Conservation (phyloP, 768 basidiomycete genomes). For the Termitomyces titanicus region DNA sequence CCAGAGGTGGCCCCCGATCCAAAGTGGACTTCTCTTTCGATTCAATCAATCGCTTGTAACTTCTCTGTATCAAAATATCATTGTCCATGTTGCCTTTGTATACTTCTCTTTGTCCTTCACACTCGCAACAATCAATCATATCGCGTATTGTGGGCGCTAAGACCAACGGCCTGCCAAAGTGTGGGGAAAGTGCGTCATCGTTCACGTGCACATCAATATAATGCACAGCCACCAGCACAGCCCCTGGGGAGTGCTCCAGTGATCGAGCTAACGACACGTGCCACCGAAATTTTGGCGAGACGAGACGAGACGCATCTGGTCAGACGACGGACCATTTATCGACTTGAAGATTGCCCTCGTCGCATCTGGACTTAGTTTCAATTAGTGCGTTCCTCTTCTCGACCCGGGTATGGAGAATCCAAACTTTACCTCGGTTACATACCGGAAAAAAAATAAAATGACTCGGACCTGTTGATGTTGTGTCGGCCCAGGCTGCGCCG, state of each 20-base stretch:
- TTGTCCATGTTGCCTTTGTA: neutral
- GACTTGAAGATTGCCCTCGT: neutral
- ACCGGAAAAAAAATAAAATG: too few relatives aligned
- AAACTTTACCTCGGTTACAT: too few relatives aligned
- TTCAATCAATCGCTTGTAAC: neutral
- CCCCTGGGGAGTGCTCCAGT: too few relatives aligned
- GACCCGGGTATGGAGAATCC: neutral
- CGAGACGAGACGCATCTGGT: too few relatives aligned
- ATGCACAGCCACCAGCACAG: neutral
- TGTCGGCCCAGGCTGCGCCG: too few relatives aligned
- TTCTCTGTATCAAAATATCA: neutral
- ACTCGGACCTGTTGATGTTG: too few relatives aligned
- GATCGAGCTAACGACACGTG: too few relatives aligned
- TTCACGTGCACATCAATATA: slow-evolving; percentile 6
- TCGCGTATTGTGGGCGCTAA: neutral
- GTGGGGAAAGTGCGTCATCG: slow-evolving; percentile 11
- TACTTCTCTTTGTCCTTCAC: neutral
- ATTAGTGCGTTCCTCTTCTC: neutral
- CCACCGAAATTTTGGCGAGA: too few relatives aligned
- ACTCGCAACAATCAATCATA: neutral
- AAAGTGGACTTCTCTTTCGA: neutral
- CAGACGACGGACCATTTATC: too few relatives aligned
- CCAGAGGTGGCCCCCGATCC: neutral
- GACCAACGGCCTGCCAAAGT: neutral
- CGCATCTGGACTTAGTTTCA: neutral